These are phyloP conservation scores for Ogataea nitratoaversa DNA, from an alignment of 805 yeast species.

Conservation along the genomic window DNA sequence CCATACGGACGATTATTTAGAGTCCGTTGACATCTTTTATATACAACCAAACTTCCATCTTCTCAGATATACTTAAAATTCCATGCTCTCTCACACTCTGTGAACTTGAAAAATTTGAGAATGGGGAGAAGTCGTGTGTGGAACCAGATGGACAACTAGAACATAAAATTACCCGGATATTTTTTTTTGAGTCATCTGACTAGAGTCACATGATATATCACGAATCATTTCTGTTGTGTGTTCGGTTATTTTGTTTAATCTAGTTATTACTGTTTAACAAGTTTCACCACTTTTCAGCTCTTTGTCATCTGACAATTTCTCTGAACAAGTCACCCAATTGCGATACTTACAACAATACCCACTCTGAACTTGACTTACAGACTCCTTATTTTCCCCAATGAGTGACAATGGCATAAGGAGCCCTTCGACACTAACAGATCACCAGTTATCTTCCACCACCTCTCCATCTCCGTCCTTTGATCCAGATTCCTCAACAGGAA, in stretches of 20 bases:
- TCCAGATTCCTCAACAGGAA: not conserved
- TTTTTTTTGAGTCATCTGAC: not conserved
- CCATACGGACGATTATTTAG: no score
- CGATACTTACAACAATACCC: not conserved
- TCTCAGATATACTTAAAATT: no score
- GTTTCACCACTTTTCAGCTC: no score
- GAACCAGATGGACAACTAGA: not conserved
- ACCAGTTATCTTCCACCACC: not conserved
- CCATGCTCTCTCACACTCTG: no score
- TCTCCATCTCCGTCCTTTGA: no score
- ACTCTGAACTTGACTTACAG: not conserved
- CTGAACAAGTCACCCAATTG: no score
- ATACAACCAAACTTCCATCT: no score
- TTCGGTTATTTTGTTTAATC: no score
- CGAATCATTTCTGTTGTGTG: no score
- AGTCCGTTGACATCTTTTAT: no score
- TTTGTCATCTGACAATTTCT: no score
- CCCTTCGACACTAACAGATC: not conserved
- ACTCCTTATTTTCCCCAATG: not conserved
- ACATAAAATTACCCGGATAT: not conserved
- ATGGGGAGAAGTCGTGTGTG: not conserved
- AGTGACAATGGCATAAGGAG: not conserved
- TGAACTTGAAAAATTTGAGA: not conserved
- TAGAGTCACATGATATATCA: not conserved
- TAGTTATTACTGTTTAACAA: no score